Conservation (phyloP, 768 basidiomycete genomes). For the Boletus rubescentipes region DNA sequence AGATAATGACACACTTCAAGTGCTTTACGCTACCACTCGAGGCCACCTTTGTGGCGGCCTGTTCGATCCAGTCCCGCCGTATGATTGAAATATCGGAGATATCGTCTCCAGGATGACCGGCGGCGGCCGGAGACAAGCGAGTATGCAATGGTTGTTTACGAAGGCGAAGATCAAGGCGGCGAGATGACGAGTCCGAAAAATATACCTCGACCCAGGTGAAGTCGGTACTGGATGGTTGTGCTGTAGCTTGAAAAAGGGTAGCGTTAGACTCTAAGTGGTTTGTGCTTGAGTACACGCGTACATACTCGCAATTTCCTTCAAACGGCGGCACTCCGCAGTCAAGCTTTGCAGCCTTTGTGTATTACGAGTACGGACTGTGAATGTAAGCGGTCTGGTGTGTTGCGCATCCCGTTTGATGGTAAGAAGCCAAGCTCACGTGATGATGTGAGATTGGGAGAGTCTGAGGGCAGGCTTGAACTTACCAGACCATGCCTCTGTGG, state of each 20-base stretch:
- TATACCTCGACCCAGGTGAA: conserved; percentile 23
- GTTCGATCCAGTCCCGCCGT: conserved; percentile 63
- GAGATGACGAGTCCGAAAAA: conserved; percentile 3
- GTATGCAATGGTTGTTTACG: conserved; percentile 46
- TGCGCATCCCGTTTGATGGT: conserved; percentile 45
- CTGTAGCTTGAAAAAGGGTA: conserved; percentile 9
- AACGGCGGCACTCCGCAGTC: conserved; percentile 54
- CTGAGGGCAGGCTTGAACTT: conserved; percentile 5
- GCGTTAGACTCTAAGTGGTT: neutral
- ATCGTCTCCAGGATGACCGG: conserved; percentile 66
- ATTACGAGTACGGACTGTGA: conserved; percentile 44
- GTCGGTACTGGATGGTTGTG: conserved; percentile 3
- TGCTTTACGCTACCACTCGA: conserved; percentile 19
- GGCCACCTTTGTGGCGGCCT: conserved; percentile 37
- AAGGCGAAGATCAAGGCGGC: conserved; percentile 49
- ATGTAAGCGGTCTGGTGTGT: conserved; percentile 40
- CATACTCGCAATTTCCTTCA: conserved; percentile 56
- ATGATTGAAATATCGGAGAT: conserved; percentile 53
- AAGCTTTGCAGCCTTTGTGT: conserved; percentile 46
- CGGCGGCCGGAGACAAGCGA: conserved; percentile 58
- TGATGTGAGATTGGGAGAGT: neutral
- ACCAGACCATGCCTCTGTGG: conserved; percentile 42
- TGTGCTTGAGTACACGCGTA: conserved; percentile 24
- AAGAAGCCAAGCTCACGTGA: conserved; percentile 49
- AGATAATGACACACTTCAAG: conserved; percentile 20